Conservation (phyloP, 345 rosid species). For the Citrus glauca region DNA sequence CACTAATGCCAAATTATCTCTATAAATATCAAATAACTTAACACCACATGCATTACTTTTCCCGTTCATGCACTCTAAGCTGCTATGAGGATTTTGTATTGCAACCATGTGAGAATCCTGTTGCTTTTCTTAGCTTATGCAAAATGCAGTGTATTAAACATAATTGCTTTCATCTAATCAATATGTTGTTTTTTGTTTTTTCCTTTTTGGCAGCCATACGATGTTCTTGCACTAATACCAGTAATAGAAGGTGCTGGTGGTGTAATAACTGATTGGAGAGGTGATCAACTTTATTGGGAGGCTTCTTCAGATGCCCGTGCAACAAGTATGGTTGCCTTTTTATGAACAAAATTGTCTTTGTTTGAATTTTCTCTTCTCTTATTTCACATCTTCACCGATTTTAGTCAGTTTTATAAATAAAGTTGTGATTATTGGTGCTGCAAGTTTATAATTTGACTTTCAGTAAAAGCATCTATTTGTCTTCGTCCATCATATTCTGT, state of each 20-base stretch:
- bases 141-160: neutral
- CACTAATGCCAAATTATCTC: neutral
- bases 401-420: neutral
- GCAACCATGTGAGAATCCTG: neutral
- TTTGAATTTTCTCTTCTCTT: neutral
- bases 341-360: neutral
- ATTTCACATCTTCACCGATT: neutral
- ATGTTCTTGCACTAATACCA: slow-evolving; percentile 82
- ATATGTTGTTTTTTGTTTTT: neutral
- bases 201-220: slow-evolving; percentile 60
- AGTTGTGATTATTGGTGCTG: neutral
- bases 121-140: neutral
- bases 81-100: neutral
- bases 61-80: neutral
- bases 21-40: neutral
- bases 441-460: neutral
- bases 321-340: slow-evolving; percentile 41
- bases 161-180: neutral
- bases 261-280: slow-evolving; percentile 77
- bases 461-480: neutral
- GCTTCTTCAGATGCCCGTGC: slow-evolving; percentile 60
- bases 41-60: neutral
- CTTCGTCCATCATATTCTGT: slow-evolving; percentile 3
- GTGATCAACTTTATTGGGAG: slow-evolving; percentile 68
- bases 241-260: slow-evolving; percentile 96